Conservation (phyloP, 495 filamentous ascomycete genomes). For the Tuber melanosporum region DNA sequence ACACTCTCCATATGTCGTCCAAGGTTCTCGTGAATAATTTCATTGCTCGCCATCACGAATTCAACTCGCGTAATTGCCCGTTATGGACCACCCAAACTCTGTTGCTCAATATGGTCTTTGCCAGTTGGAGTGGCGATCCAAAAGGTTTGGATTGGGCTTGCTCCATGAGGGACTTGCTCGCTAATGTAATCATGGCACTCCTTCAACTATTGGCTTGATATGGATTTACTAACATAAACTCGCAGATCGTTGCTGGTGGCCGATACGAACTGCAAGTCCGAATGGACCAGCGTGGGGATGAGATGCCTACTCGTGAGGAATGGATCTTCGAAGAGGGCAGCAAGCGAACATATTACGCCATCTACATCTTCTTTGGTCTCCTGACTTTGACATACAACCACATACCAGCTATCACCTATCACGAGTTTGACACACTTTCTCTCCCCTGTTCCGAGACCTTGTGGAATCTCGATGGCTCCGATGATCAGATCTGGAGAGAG, state of each 20-base stretch:
- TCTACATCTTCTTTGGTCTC: conserved; percentile 98
- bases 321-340: conserved; percentile 98
- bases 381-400: conserved; percentile 96
- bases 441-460: conserved; percentile 89
- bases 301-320: conserved; percentile 69
- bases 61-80: conserved; percentile 96
- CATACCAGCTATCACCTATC: conserved; percentile 93
- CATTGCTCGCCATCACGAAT: conserved; percentile 94
- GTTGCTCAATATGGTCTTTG: conserved; percentile 96
- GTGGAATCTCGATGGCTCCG: conserved; percentile 78
- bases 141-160: conserved; percentile 98
- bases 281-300: conserved; percentile 78
- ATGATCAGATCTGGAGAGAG: conserved; percentile 79
- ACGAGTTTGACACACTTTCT: conserved; percentile 90
- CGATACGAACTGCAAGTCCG: conserved; percentile 91
- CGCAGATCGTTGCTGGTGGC: conserved; percentile 89
- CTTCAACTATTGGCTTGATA: background rate
- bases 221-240: conserved; percentile 19
- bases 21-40: conserved; percentile 96
- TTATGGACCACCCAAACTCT: conserved; percentile 97
- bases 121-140: conserved; percentile 96
- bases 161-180: conserved; percentile 93
- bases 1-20: conserved; percentile 94
- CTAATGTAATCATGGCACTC: conserved; percentile 54
- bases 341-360: conserved; percentile 95